phyloP scores from a whole-genome alignment of 2,329 filamentous ascomycete genomes.

The Fusarium tricinctum region DNA sequence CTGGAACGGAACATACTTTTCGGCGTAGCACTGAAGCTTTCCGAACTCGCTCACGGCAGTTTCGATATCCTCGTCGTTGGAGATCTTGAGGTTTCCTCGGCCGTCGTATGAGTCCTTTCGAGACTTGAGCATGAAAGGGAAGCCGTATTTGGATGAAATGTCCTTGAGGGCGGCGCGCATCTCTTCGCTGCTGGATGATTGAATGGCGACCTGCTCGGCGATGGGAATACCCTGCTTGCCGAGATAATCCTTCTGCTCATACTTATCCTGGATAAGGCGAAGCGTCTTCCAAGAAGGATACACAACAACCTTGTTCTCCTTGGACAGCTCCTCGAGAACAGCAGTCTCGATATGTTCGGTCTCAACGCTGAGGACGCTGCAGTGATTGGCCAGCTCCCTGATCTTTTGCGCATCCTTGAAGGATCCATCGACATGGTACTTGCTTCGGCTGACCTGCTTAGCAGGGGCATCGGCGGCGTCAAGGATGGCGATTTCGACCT shows the following conservation, averaged over 20 bases:
- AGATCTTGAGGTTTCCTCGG: conserved; percentile 73
- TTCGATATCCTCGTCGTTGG: conserved; percentile 62
- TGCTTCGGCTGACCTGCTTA: conserved; percentile 85
- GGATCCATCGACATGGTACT: conserved; percentile 83
- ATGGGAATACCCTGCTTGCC: conserved; percentile 76
- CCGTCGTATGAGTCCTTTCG: conserved; percentile 94
- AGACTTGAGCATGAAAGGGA: conserved; percentile 93
- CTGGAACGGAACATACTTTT: conserved; percentile 88
- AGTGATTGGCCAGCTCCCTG: conserved; percentile 79
- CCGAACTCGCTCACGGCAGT: conserved; percentile 79
- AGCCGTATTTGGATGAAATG: conserved; percentile 76
- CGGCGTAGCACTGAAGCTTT: conserved; percentile 82
- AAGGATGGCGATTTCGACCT: conserved; percentile 82
- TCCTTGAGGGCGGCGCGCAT: conserved; percentile 72
- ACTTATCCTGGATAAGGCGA: conserved; percentile 94
- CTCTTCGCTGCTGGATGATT: conserved; percentile 65
- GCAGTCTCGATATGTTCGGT: conserved; percentile 96
- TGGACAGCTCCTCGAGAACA: conserved; percentile 85
- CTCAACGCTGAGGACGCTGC: conserved; percentile 90
- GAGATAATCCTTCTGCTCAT: conserved; percentile 86
- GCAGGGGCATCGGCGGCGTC: conserved; percentile 83
- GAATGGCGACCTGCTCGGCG: conserved; percentile 77
- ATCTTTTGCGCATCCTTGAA: conserved; percentile 89
- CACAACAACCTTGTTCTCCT: conserved; percentile 69
- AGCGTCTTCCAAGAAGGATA: conserved; percentile 91